Evolutionary conservation across 495 filamentous ascomycete species (phyloP).

Genomic region (Xylaria flabelliformis): DNA sequence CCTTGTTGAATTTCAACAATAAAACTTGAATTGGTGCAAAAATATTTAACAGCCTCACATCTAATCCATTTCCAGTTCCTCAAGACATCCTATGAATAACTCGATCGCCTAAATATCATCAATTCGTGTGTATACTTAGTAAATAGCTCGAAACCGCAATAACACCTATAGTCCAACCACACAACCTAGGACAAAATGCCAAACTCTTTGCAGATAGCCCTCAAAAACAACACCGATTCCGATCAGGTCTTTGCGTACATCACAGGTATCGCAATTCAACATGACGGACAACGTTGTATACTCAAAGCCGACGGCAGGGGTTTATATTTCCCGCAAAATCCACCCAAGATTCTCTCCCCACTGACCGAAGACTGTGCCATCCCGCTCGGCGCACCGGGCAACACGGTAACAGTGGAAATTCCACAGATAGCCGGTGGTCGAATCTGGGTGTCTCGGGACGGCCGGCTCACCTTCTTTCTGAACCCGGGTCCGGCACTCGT

Average conservation of each 20-base stretch:
- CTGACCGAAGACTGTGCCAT: conserved; percentile 70
- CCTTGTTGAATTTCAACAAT: neutral
- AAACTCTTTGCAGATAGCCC: conserved; percentile 45
- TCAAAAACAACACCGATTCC: conserved; percentile 47
- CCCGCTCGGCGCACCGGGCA: conserved; percentile 65
- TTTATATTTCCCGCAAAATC: conserved; percentile 48
- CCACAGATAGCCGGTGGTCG: conserved; percentile 72
- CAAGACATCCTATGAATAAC: neutral
- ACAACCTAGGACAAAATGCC: conserved; percentile 44
- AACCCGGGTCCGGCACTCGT: conserved; percentile 77
- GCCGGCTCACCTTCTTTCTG: conserved; percentile 69
- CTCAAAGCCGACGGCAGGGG: conserved; percentile 41
- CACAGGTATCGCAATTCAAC: conserved; percentile 52
- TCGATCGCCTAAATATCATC: neutral
- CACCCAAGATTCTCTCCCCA: conserved; percentile 49
- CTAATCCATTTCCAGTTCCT: neutral
- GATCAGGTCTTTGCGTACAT: conserved; percentile 48
- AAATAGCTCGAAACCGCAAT: neutral
- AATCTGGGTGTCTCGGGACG: conserved; percentile 71
- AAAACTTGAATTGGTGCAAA: conserved; percentile 4
- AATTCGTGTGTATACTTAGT: neutral
- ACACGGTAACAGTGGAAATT: conserved; percentile 65
- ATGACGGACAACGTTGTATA: conserved; percentile 43
- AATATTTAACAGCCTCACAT: neutral
- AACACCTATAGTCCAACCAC: neutral